These are phyloP conservation scores for Beauveria varroae DNA, from an alignment of 2,329 filamentous ascomycete genomes.

Conservation along the genomic window DNA sequence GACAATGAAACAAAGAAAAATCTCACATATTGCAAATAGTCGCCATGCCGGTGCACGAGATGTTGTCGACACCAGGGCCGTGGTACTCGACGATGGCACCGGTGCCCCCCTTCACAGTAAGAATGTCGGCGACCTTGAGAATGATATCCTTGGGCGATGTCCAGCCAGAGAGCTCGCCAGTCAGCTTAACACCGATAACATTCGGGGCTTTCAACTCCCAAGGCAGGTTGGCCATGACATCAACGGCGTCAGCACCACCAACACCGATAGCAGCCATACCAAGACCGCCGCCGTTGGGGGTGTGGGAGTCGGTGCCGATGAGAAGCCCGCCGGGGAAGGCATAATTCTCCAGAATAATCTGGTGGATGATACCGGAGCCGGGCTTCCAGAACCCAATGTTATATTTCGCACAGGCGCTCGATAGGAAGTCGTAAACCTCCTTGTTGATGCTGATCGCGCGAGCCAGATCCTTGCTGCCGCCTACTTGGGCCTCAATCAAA, in stretches of 20 bases:
- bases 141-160: slow-evolving; percentile 94
- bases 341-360: slow-evolving; percentile 98
- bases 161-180: slow-evolving; percentile 84
- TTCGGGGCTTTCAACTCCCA: slow-evolving; percentile 99
- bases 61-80: slow-evolving; percentile 57
- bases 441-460: slow-evolving; percentile 93
- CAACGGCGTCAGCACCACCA: slow-evolving; percentile 95
- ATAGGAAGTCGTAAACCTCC: slow-evolving; percentile 97
- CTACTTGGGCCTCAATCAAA: slow-evolving; percentile 95
- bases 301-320: slow-evolving; percentile 97
- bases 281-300: slow-evolving; percentile 92
- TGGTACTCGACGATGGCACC: slow-evolving; percentile 80
- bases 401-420: slow-evolving; percentile 93
- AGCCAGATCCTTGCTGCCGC: slow-evolving; percentile 86
- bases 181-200: slow-evolving; percentile 92
- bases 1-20: neutral
- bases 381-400: slow-evolving; percentile 99
- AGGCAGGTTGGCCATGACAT: slow-evolving; percentile 94
- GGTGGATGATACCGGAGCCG: slow-evolving; percentile 98
- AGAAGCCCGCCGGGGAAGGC: slow-evolving; percentile 97
- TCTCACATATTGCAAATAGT: slow-evolving; percentile 56
- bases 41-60: slow-evolving; percentile 59
- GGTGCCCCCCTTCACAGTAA: slow-evolving; percentile 97
- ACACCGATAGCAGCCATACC: slow-evolving; percentile 94
- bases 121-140: slow-evolving; percentile 90